Conservation (phyloP, 2,329 filamentous ascomycete species). For the Cladosporium sp. region DNA sequence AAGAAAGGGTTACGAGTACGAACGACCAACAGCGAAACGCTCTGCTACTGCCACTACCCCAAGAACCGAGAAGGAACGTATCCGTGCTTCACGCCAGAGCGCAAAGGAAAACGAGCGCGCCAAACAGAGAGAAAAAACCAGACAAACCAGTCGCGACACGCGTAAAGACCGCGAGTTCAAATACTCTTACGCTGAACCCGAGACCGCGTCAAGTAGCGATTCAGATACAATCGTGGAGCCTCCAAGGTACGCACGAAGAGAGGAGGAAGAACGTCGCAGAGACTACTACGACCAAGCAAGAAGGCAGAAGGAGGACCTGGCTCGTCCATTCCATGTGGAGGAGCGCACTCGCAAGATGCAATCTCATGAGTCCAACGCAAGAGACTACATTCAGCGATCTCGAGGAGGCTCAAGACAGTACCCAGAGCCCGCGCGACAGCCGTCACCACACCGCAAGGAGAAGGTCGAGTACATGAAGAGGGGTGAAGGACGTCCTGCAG, state of each 20-base stretch:
- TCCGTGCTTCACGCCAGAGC: conserved; percentile 16
- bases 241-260: conserved; percentile 1
- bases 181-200: conserved; percentile 26
- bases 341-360: conserved; percentile 25
- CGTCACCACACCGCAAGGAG: conserved; percentile 25
- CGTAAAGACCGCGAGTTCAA: conserved; percentile 36
- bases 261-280: conserved; percentile 23
- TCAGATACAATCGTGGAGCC: conserved; percentile 17
- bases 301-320: conserved; percentile 21
- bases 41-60: conserved; percentile 4
- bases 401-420: conserved; percentile 17
- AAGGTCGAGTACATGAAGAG: conserved; percentile 25
- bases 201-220: conserved; percentile 30
- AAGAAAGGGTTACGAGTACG: conserved; percentile 38
- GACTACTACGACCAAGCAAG: conserved; percentile 23
- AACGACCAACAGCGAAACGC: conserved; percentile 31
- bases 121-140: conserved; percentile 35
- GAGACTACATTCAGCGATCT: conserved; percentile 25
- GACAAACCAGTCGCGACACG: conserved; percentile 37
- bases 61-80: conserved; percentile 18
- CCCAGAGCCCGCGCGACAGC: conserved; percentile 22
- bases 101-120: conserved; percentile 33
- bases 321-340: conserved; percentile 21
- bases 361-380: conserved; percentile 20
- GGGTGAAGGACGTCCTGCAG: conserved; percentile 20